A percentile compares a stretch with the other conserved stretches of the same genome.
Conservation (phyloP, 2,329 filamentous ascomycete species). For the Penicillium sp. region DNA sequence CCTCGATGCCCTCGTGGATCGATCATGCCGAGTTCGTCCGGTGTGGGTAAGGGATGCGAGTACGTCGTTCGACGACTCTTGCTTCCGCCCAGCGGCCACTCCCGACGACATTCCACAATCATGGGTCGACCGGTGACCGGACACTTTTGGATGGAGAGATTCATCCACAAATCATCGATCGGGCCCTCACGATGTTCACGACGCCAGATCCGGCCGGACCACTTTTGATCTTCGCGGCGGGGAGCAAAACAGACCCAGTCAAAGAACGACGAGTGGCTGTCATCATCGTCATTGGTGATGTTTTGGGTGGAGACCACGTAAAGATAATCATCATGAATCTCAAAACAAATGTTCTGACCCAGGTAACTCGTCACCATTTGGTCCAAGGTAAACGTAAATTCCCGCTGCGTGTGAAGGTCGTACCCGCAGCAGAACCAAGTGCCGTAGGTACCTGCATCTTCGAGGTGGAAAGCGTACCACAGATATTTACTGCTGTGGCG, state of each 20-base stretch:
- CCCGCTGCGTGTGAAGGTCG: constrained; percentile 39
- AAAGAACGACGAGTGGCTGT: constrained; percentile 64
- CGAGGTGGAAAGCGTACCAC: constrained; percentile 61
- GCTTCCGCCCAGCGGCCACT: constrained; percentile 56
- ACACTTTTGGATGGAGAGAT: constrained; percentile 56
- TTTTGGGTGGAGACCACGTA: constrained; percentile 65
- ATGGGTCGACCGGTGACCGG: constrained; percentile 53
- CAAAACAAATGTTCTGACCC: constrained; percentile 64
- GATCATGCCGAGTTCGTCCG: constrained; percentile 17
- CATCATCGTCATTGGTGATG: constrained; percentile 56
- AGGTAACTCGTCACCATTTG: constrained; percentile 44
- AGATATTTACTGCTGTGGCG: constrained; percentile 58
- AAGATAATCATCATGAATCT: constrained; percentile 59
- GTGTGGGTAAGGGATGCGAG: constrained; percentile 38
- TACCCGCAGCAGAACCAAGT: constrained; percentile 59
- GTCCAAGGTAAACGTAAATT: constrained; percentile 25
- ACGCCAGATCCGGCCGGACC: constrained; percentile 55
- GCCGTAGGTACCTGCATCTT: constrained; percentile 47
- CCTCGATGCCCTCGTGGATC: constrained; percentile 1
- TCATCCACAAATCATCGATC: constrained; percentile 68
- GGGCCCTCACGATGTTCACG: constrained; percentile 63
- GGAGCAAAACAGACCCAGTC: constrained; percentile 60
- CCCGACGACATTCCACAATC: constrained; percentile 63
- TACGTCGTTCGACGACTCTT: constrained; percentile 62
- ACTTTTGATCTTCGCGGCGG: constrained; percentile 27